These are phyloP conservation scores for Heritiera littoralis DNA, from an alignment of 345 rosid genomes.

Conservation along the genomic window DNA sequence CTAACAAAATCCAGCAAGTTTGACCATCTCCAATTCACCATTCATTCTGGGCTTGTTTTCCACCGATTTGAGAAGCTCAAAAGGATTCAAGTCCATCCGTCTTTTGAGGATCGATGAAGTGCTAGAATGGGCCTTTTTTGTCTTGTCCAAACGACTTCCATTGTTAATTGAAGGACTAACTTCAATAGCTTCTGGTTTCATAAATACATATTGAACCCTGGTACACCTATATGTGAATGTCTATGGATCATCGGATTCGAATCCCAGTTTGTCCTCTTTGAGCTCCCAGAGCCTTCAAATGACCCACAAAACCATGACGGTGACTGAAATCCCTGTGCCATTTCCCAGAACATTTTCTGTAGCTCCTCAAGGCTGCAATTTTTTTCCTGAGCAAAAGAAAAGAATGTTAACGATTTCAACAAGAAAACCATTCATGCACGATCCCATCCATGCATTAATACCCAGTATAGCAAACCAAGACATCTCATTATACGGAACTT, in stretches of 20 bases:
- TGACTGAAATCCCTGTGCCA: constrained; percentile 42
- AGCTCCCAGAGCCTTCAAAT: constrained; percentile 13
- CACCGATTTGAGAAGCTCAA: too few relatives aligned
- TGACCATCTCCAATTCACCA: not conserved
- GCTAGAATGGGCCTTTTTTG: too few relatives aligned
- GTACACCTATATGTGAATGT: not conserved
- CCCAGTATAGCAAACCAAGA: not conserved
- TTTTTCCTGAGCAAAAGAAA: constrained; percentile 34
- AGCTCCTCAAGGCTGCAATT: constrained; percentile 48
- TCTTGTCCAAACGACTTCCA: too few relatives aligned
- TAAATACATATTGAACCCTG: constrained; percentile 22
- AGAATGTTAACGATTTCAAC: not conserved
- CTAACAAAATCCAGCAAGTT: too few relatives aligned
- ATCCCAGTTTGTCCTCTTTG: constrained; percentile 30
- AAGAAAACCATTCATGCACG: not conserved
- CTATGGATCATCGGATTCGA: not conserved
- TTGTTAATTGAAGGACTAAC: not conserved
- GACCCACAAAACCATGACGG: constrained; percentile 24
- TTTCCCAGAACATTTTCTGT: constrained; percentile 49
- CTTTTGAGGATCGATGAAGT: too few relatives aligned
- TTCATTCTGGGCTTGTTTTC: not conserved
- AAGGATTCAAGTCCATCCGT: too few relatives aligned
- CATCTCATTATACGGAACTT: not conserved
- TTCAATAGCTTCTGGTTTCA: constrained; percentile 23
- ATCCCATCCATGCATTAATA: too few relatives aligned